A percentile compares a stretch with the other conserved stretches of the same genome.
Evolutionary conservation across 768 basidiomycete genomes (phyloP).

Genomic region (Goffeauzyma gilvescens): DNA sequence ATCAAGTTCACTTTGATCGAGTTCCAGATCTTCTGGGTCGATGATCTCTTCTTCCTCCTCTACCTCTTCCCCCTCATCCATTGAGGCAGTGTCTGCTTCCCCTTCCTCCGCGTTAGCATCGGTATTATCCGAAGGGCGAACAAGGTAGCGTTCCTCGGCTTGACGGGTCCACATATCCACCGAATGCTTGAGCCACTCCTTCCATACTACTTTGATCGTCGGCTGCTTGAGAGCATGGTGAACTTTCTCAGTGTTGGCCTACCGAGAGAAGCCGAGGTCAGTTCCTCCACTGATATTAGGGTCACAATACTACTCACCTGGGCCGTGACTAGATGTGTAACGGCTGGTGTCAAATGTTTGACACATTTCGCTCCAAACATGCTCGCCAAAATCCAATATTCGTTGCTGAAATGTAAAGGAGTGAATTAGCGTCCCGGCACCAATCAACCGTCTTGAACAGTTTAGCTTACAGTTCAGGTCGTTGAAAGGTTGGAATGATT

Average conservation of each 20-base stretch:
- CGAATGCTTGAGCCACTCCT: constrained; percentile 75
- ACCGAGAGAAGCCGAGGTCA: constrained; percentile 2
- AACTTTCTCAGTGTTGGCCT: constrained; percentile 85
- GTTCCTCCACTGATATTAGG: constrained; percentile 5
- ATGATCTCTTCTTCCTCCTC: constrained; percentile 11
- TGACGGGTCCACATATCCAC: constrained; percentile 70
- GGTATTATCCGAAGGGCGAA: constrained; percentile 8
- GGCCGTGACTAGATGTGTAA: constrained; percentile 82
- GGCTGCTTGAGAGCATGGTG: constrained; percentile 59
- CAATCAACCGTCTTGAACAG: not conserved
- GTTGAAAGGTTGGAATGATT: constrained; percentile 73
- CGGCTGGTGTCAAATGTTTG: constrained; percentile 44
- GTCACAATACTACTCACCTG: constrained; percentile 40
- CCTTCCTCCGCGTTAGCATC: constrained; percentile 2
- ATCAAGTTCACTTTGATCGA: constrained; percentile 56
- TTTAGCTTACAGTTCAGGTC: constrained; percentile 43
- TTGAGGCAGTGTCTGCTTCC: constrained; percentile 1
- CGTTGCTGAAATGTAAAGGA: constrained; percentile 56
- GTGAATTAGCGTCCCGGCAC: constrained; percentile 27
- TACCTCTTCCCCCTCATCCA: constrained; percentile 1
- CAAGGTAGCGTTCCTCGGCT: constrained; percentile 57
- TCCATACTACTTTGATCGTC: constrained; percentile 65
- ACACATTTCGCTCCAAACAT: constrained; percentile 75
- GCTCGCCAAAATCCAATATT: constrained; percentile 36
- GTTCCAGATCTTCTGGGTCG: constrained; percentile 14